Evolutionary conservation across 495 filamentous ascomycete genomes (phyloP).

Genomic region (Penicillium lagena): DNA sequence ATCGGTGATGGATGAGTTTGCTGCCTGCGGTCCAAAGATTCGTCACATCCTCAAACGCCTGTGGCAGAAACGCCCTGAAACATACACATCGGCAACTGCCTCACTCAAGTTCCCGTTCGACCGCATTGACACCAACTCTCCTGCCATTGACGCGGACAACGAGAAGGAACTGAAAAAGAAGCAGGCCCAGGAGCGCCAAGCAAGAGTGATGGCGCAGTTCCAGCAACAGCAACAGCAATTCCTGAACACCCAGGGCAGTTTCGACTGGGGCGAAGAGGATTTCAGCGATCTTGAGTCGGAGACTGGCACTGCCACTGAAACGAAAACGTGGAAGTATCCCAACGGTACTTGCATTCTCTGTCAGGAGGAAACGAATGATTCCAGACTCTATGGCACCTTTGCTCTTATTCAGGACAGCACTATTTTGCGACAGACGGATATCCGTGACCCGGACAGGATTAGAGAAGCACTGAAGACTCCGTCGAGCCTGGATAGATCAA

Average conservation of each 20-base stretch:
- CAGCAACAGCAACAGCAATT: slow-evolving; percentile 95
- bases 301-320: slow-evolving; percentile 43
- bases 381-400: slow-evolving; percentile 85
- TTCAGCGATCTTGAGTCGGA: slow-evolving; percentile 65
- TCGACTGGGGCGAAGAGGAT: slow-evolving; percentile 80
- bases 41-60: slow-evolving; percentile 79
- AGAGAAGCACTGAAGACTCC: slow-evolving; percentile 75
- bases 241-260: slow-evolving; percentile 71
- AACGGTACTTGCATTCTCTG: slow-evolving; percentile 91
- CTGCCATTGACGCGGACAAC: slow-evolving; percentile 53
- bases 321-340: slow-evolving; percentile 89
- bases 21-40: slow-evolving; percentile 78
- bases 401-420: slow-evolving; percentile 81
- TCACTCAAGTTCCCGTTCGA: slow-evolving; percentile 46
- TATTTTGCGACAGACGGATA: slow-evolving; percentile 78
- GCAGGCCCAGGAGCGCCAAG: slow-evolving; percentile 81
- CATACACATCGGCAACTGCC: slow-evolving; percentile 57
- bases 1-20: slow-evolving; percentile 64
- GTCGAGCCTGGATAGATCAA: slow-evolving; percentile 72
- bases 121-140: slow-evolving; percentile 50
- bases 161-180: slow-evolving; percentile 83
- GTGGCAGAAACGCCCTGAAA: slow-evolving; percentile 67
- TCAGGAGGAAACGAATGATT: slow-evolving; percentile 91
- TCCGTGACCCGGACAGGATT: slow-evolving; percentile 75
- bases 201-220: slow-evolving; percentile 92